phyloP scores from a whole-genome alignment of 106 monocot genomes.

The Alisma plantagoaquatica region DNA sequence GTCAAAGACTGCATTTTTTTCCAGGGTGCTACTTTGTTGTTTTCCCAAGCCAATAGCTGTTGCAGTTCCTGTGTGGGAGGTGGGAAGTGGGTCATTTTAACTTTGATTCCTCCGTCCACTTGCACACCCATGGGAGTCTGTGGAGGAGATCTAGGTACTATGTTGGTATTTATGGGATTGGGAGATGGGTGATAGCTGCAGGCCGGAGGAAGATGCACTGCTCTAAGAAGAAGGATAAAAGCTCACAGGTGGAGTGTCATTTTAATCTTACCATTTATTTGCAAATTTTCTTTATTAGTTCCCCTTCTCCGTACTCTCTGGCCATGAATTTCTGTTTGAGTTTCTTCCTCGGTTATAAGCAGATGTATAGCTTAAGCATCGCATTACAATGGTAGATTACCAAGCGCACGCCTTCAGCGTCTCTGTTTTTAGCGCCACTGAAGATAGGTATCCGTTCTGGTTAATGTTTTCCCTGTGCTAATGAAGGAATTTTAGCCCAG shows the following conservation, averaged over 20 bases:
- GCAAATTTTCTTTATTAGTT: too few relatives aligned
- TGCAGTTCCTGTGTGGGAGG: conserved; percentile 10
- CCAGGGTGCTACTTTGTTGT: conserved; percentile 5
- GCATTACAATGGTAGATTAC: too few relatives aligned
- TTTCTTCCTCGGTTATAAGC: too few relatives aligned
- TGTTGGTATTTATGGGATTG: conserved; percentile 11
- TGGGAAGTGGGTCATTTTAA: background rate
- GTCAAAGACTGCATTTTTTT: background rate
- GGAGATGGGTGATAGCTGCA: conserved; percentile 9
- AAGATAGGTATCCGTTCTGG: too few relatives aligned
- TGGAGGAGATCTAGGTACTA: background rate
- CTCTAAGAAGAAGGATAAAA: conserved; percentile 7
- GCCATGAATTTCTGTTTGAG: too few relatives aligned
- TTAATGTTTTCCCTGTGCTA: too few relatives aligned
- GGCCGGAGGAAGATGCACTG: conserved; percentile 17
- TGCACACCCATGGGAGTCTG: background rate
- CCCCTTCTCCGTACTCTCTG: too few relatives aligned
- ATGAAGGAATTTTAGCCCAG: too few relatives aligned
- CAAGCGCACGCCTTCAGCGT: too few relatives aligned
- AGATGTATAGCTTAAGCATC: too few relatives aligned
- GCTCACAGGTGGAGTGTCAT: conserved; percentile 25
- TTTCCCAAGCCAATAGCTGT: conserved; percentile 9
- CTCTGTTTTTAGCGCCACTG: too few relatives aligned
- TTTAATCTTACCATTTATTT: too few relatives aligned
- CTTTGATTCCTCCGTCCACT: conserved; percentile 1